Base-by-base conservation (phyloP, 768 basidiomycete genomes). In the Exidia glandulosa region DNA sequence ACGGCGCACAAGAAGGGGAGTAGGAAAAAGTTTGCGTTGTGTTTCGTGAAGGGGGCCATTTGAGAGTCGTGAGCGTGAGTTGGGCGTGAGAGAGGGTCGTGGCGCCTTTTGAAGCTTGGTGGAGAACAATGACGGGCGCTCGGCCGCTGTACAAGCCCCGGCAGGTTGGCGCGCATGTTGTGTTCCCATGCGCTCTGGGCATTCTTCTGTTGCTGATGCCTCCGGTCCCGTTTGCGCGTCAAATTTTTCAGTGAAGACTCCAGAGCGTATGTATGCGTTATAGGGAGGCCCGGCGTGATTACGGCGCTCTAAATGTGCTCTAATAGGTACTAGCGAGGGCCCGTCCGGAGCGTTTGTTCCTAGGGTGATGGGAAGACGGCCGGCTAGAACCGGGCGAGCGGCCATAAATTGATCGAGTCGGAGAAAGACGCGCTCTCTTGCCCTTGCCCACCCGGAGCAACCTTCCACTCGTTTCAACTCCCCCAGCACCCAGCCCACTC, bases 401-500 rank as follows among this genome's bases (percentile, higher is more conserved):
- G 19, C 41, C 41, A 45, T 45, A 45, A 45, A 45, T 45, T 45
- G 41, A 45, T 45, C 23, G 12, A 45, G 45, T 29, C 47, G 45
- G 47, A 50, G 33, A 73, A 71, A 55, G 48, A 63, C 63, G 70
- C 69, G 67, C 71, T 74, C 70, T 70, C 66, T 74, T 73, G 66
- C 64, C 65, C 66, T 71, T 75, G 73, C 71, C 71, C 79, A 73
- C 74, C 71, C 67, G 50, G 25, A 29, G 50, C 50, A 54, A 54
- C 50, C 41, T 54, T 54, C 50, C 50, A 54, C 50, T 54, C 50
- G 25, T 54, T 68, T 64, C 58, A 52, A 50, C 54, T 61, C 61
- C 64, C 61, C 65, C 61, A 63, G 68, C 65, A 62, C 77, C 76
- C 77, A 75, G 72, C 75, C 76, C 75, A 72, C 76, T 76, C 79